A percentile compares a stretch with the other conserved stretches of the same genome.
Conservation (phyloP, 345 rosid genomes). For the Triadica sebifera region DNA sequence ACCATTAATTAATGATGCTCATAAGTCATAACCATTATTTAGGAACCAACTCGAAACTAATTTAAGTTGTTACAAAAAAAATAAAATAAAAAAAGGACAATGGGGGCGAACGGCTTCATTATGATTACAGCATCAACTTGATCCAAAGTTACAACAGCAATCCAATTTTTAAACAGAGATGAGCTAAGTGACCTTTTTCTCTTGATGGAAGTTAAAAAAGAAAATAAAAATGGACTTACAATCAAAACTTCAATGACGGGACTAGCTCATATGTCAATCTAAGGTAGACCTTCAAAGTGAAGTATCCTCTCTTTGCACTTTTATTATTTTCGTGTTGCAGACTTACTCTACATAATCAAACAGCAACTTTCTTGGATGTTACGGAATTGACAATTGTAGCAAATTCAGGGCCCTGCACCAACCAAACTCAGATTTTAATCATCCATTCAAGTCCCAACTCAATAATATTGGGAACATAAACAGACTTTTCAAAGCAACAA, state of each 20-base stretch:
- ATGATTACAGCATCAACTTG: too few relatives aligned
- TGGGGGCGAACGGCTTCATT: too few relatives aligned
- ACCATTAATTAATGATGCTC: too few relatives aligned
- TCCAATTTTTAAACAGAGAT: neutral
- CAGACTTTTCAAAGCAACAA: neutral
- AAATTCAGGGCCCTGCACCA: constrained; percentile 87
- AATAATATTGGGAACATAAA: neutral
- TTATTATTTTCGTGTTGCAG: constrained; percentile 6
- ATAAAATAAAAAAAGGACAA: too few relatives aligned
- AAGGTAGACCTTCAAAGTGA: constrained; percentile 16
- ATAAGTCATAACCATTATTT: too few relatives aligned
- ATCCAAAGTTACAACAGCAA: neutral
- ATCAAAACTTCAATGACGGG: constrained; percentile 12
- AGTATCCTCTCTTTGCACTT: constrained; percentile 13
- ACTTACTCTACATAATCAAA: constrained; percentile 37
- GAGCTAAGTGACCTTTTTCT: neutral
- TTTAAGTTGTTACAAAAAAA: too few relatives aligned
- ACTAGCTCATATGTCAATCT: neutral
- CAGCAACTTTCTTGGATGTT: constrained; percentile 84
- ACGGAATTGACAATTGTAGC: constrained; percentile 90
- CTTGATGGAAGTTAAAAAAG: neutral
- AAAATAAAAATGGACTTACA: neutral
- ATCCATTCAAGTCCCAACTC: neutral
- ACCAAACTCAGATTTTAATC: constrained; percentile 4
- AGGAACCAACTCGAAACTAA: too few relatives aligned